Evolutionary conservation across 345 rosid species (phyloP), one percentile per base, ranked within the genome.

Genomic region (Limnanthes douglasii): DNA sequence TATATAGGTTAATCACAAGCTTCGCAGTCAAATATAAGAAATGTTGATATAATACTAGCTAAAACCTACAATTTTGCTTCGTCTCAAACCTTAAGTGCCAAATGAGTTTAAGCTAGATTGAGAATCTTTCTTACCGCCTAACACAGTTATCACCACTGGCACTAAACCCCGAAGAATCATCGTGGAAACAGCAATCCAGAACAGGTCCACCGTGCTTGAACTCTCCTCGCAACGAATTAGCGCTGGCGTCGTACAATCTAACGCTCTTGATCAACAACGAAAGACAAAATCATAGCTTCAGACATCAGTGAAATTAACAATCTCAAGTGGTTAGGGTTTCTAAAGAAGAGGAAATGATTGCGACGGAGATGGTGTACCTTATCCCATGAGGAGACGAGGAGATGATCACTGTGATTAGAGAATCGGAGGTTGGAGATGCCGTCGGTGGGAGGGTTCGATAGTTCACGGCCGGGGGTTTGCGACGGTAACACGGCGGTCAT

Each of bases 381-480:
- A 60, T 88, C 97, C 97, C 97, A 88, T 0, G 97, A 88, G 33
- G 95, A 88, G 30, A 88, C 95, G 46, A 88, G 97, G 15, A 88
- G 67, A 63, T 76, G 75, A 51, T 88, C 95, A 61, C 86, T 83
- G 67, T 71, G 86, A 48, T 88, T 88, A 21, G 97, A 88, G 68
- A 79, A 88, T 5, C 92, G 80, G 15, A 88, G 90, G 63, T 83
- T 88, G 8, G 97, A 79, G 60, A 88, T 74, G 39, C 95, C 97
- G 57, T 88, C 95, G n/a, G 73, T 41, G 0, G 95, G 95, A 5
- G 95, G 97, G 30, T 64, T 72, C 7, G 68, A 59, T 35, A 88
- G 86, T 70, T 88, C 93, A n/a, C n/a, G n/a, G n/a, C n/a, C n/a
- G n/a, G n/a, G n/a, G n/a, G n/a, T n/a, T n/a, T n/a, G n/a, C n/a